Base-by-base conservation (phyloP, 2,329 filamentous ascomycete genomes). In the Pseudofabraea citricarpa region DNA sequence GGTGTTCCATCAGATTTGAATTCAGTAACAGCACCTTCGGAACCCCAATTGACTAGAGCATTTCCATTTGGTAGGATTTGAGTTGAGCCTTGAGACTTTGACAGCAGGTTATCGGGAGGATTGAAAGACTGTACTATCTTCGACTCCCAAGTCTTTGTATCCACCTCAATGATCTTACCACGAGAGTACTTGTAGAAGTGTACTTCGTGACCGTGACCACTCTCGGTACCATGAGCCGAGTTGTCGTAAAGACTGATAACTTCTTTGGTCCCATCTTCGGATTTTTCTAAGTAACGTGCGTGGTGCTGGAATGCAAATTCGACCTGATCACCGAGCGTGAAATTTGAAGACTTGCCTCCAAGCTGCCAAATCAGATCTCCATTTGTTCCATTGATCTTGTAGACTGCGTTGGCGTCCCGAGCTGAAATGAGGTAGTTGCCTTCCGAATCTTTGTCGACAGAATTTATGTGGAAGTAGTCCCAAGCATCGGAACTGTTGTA, bases 221-320 rank as follows among this genome's bases (percentile, higher is more conserved):
- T 44, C 15, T 49, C 41, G 4, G 39, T 49, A 2, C 44, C 45
- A 36, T 47, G 46, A 4, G 50, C 43, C 9, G 46, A 47, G 29
- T 57, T 59, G 16, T 59, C 56, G 10, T 51, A 57, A 2, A 59
- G 40, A 12, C 41, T 47, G 31, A 59, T 56, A 5, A 46, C 43
- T 32, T 48, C 41, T 16, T 35, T 48, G 10, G 36, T 41, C 1
- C 46, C 47, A 16, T 49, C 46, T 3, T 41, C 43, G 6, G 49
- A 52, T 15, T 43, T 65, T 9, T 62, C 41, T 12, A 54, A 26
- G 32, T 43, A 74, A 8, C 71, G 66, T 0, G 71, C 71, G 48
- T 75, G 65, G 47, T 75, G 72, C 53, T 75, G 72, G 56, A 70
- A 73, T 9, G 65, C 66, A 49, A 75, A 75, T 21, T 66, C 58